These are phyloP conservation scores for Aureobasidium pullulans DNA, from an alignment of 2,329 filamentous ascomycete genomes.

Conservation along the genomic window DNA sequence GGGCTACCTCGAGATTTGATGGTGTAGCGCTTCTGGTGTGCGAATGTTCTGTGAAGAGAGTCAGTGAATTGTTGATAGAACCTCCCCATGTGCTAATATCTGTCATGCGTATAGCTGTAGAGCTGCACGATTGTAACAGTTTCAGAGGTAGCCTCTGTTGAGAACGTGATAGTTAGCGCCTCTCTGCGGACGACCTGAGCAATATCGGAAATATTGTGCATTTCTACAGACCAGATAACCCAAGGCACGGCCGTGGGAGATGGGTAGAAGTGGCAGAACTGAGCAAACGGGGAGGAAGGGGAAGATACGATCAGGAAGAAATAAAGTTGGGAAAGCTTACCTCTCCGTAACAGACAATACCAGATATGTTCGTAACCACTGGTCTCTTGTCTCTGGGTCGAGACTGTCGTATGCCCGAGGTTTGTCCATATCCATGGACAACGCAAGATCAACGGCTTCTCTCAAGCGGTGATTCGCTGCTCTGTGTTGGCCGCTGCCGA, in stretches of 20 bases:
- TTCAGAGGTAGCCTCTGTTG: too few relatives aligned
- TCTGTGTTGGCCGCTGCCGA: slow-evolving; percentile 22
- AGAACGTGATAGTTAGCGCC: too few relatives aligned
- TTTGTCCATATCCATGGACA: slow-evolving; percentile 34
- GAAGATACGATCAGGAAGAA: too few relatives aligned
- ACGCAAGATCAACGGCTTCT: slow-evolving; percentile 32
- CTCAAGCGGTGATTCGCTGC: slow-evolving; percentile 23
- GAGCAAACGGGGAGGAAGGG: too few relatives aligned
- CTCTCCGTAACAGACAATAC: slow-evolving; percentile 27
- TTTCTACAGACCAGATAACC: too few relatives aligned
- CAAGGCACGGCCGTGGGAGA: too few relatives aligned
- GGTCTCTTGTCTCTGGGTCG: slow-evolving; percentile 31
- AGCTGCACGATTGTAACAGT: too few relatives aligned
- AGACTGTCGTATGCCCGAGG: slow-evolving; percentile 32
- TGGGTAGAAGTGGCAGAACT: too few relatives aligned
- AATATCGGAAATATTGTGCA: too few relatives aligned
- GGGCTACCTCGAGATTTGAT: slow-evolving; percentile 37
- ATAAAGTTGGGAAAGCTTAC: not conserved
- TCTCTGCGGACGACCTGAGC: too few relatives aligned
- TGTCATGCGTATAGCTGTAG: too few relatives aligned
- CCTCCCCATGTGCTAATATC: too few relatives aligned
- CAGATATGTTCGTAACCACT: slow-evolving; percentile 32
- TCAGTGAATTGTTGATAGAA: not conserved
- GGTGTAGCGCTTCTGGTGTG: slow-evolving; percentile 34
- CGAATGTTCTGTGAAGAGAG: slow-evolving; percentile 30